phyloP scores from a whole-genome alignment of 176 grass and related monocot genomes.

The Rhynchospora pubera region DNA sequence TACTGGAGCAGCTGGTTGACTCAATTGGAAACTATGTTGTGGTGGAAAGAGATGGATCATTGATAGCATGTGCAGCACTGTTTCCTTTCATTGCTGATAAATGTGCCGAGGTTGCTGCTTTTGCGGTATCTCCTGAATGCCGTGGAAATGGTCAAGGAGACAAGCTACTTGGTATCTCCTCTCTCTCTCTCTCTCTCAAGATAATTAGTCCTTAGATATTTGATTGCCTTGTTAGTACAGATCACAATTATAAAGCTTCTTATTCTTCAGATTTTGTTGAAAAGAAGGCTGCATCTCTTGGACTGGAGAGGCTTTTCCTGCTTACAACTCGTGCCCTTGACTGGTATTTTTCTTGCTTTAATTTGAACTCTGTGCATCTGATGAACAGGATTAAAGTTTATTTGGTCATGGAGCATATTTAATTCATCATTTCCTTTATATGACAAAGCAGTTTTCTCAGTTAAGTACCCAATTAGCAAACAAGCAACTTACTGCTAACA shows the following conservation, averaged over 20 bases:
- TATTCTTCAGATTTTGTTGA: constrained; percentile 67
- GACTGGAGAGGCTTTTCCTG: constrained; percentile 86
- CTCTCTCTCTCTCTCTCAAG: background rate
- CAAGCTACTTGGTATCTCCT: constrained; percentile 72
- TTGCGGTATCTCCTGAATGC: constrained; percentile 91
- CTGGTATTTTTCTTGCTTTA: constrained; percentile 53
- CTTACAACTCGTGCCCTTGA: constrained; percentile 87
- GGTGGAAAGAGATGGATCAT: constrained; percentile 78
- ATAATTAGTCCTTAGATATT: background rate
- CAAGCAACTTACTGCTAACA: background rate
- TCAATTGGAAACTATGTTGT: constrained; percentile 59
- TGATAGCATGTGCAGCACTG: constrained; percentile 88
- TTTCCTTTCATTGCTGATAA: constrained; percentile 73
- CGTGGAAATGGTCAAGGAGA: constrained; percentile 93
- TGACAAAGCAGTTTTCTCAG: background rate
- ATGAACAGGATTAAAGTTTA: background rate
- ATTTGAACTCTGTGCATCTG: background rate
- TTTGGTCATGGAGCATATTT: background rate
- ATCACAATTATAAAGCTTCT: background rate
- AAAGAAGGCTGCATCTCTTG: constrained; percentile 79
- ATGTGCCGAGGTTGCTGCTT: constrained; percentile 89
- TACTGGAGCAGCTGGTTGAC: constrained; percentile 42
- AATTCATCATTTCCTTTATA: background rate
- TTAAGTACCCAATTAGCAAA: background rate
- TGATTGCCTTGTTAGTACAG: background rate